Conservation (phyloP, 805 yeast species). For the Wickerhamomyces tratensis region DNA sequence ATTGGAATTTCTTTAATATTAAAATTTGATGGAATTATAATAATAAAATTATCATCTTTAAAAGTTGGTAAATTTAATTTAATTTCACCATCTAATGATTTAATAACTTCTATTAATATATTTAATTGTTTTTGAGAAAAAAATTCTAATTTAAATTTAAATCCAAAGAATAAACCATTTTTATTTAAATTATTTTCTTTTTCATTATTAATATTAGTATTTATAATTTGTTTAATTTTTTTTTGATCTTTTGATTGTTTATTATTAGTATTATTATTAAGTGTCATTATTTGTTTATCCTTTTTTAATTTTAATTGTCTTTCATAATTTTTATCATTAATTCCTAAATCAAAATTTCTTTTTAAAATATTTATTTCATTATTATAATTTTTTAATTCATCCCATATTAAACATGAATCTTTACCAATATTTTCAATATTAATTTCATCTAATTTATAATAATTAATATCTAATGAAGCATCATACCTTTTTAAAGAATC, state of each 20-base stretch:
- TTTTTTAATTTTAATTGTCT: background rate
- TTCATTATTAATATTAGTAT: no score
- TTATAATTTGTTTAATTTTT: no score
- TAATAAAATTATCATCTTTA: background rate
- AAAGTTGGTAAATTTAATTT: background rate
- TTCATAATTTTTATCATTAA: background rate
- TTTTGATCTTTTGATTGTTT: background rate
- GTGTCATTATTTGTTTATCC: background rate
- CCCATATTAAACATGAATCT: slow-evolving; percentile 21
- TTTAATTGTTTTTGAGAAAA: slow-evolving; percentile 28
- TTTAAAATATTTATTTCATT: background rate
- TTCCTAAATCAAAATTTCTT: no score
- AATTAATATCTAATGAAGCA: slow-evolving; percentile 23
- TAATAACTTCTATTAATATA: slow-evolving; percentile 31
- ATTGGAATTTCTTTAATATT: slow-evolving; percentile 8
- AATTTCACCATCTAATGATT: slow-evolving; percentile 34
- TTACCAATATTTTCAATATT: slow-evolving; percentile 15
- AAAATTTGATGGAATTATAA: slow-evolving; percentile 1
- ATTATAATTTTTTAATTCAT: slow-evolving; percentile 5
- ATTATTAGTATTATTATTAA: no score
- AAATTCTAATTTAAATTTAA: slow-evolving; percentile 31
- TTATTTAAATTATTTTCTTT: no score
- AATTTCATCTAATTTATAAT: slow-evolving; percentile 19
- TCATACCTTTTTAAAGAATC: slow-evolving; percentile 26
- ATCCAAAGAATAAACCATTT: background rate